Conservation (phyloP, 139 green algal genomes). For the Tetradesmus obliquus region DNA sequence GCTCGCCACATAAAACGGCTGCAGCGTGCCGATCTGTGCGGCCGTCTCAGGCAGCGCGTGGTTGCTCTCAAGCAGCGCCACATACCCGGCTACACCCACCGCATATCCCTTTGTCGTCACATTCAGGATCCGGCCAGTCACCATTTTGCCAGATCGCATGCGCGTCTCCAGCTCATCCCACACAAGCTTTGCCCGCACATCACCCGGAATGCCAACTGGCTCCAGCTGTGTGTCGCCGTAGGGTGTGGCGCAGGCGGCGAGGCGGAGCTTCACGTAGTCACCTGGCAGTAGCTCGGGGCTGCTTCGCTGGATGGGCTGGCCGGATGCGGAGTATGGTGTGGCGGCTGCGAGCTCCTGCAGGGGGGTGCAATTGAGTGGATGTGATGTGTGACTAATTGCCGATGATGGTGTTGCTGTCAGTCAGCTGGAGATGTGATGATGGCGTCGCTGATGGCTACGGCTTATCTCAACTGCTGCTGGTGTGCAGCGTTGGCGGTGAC, state of each 20-base stretch:
- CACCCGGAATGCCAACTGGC: background rate
- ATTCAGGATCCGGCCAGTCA: conserved; percentile 59
- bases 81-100: conserved; percentile 57
- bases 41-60: conserved; percentile 3
- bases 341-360: conserved; percentile 5
- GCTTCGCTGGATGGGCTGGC: background rate
- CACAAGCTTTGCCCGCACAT: conserved; percentile 37
- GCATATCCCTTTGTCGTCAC: conserved; percentile 50
- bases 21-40: conserved; percentile 45
- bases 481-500: too few species aligned
- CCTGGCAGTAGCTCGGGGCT: background rate
- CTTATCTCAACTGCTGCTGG: too few species aligned
- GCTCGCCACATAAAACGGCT: conserved; percentile 48
- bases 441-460: too few species aligned
- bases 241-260: conserved; percentile 46
- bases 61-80: conserved; percentile 47
- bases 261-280: conserved; percentile 44
- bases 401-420: too few species aligned
- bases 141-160: conserved; percentile 26
- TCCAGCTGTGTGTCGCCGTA: conserved; percentile 62
- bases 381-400: too few species aligned
- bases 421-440: too few species aligned
- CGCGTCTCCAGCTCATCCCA: conserved; percentile 44
- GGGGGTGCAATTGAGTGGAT: background rate
- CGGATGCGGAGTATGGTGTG: background rate